Percentiles rank a stretch among this genome's conserved stretches.
phyloP scores from a whole-genome alignment of 2,329 filamentous ascomycete species.

The Trichoderma harzianum region DNA sequence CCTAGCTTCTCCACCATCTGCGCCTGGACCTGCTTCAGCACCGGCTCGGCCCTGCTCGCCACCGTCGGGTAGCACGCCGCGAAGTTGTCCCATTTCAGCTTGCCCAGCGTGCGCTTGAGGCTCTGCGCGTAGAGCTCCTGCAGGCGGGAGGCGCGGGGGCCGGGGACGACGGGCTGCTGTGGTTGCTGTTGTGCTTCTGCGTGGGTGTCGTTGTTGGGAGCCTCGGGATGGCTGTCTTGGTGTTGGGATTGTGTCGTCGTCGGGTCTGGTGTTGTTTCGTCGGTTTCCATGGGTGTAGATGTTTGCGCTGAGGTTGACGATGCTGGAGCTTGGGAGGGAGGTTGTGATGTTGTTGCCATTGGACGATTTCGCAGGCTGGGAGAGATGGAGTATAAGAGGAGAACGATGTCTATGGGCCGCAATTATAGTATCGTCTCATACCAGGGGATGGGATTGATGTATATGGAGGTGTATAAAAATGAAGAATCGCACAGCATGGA shows the following conservation, averaged over 20 bases:
- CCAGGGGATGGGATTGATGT: background rate
- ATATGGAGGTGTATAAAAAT: background rate
- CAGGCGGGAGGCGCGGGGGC: conserved; percentile 55
- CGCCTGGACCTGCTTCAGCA: conserved; percentile 53
- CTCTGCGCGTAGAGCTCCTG: conserved; percentile 51
- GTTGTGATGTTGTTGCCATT: background rate
- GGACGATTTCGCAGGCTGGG: background rate
- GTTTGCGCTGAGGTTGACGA: background rate
- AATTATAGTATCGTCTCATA: background rate
- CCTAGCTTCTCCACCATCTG: conserved; percentile 57
- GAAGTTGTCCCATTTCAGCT: conserved; percentile 56
- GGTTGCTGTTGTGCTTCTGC: conserved; percentile 26
- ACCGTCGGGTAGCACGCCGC: conserved; percentile 60
- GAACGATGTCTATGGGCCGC: background rate
- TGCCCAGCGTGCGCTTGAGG: conserved; percentile 52
- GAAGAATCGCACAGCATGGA: background rate
- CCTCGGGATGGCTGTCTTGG: background rate
- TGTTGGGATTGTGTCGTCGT: too few relatives aligned
- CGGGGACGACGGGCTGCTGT: conserved; percentile 44
- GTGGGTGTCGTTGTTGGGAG: background rate
- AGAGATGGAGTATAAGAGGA: background rate
- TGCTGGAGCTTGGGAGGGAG: background rate
- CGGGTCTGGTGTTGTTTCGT: background rate
- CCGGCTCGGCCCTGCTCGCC: conserved; percentile 47
- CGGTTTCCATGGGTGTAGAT: conserved; percentile 7